Conservation (phyloP, 805 yeast genomes). For the Candida nitratophila region DNA sequence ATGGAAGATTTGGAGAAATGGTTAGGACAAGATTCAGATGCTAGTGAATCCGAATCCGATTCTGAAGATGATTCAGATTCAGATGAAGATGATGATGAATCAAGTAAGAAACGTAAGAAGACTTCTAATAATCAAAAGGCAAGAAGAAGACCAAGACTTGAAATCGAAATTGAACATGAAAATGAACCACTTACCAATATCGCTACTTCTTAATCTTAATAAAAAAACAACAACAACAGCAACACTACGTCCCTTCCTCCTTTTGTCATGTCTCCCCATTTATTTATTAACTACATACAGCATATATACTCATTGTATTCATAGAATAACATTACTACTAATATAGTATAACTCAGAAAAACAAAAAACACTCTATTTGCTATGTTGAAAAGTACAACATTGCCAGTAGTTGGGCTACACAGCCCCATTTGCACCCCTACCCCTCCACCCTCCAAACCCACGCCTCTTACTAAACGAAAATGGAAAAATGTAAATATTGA, state of each 20-base stretch:
- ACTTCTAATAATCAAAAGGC: slow-evolving; percentile 23
- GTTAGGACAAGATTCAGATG: slow-evolving; percentile 39
- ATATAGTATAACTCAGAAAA: too few relatives aligned
- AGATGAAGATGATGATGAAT: slow-evolving; percentile 29
- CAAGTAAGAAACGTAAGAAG: slow-evolving; percentile 29
- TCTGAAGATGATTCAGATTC: slow-evolving; percentile 29
- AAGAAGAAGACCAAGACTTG: slow-evolving; percentile 61
- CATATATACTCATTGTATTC: background rate
- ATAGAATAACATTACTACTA: background rate
- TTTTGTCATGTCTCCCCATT: too few relatives aligned
- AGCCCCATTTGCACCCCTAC: too few relatives aligned
- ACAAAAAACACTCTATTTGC: too few relatives aligned
- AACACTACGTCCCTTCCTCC: too few relatives aligned
- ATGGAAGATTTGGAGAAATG: slow-evolving; percentile 90
- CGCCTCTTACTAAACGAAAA: background rate
- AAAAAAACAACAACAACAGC: too few relatives aligned
- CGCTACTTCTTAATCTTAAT: background rate
- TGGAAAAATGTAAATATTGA: background rate
- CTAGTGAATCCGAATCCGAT: slow-evolving; percentile 25
- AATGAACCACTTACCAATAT: slow-evolving; percentile 31
- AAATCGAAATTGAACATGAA: slow-evolving; percentile 81
- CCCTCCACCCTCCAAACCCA: too few relatives aligned
- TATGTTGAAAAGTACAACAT: too few relatives aligned
- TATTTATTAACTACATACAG: background rate
- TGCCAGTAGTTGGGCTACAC: too few relatives aligned